Evolutionary conservation across 2,329 filamentous ascomycete species (phyloP).

Genomic region (Phaeophleospora eucalypticola): DNA sequence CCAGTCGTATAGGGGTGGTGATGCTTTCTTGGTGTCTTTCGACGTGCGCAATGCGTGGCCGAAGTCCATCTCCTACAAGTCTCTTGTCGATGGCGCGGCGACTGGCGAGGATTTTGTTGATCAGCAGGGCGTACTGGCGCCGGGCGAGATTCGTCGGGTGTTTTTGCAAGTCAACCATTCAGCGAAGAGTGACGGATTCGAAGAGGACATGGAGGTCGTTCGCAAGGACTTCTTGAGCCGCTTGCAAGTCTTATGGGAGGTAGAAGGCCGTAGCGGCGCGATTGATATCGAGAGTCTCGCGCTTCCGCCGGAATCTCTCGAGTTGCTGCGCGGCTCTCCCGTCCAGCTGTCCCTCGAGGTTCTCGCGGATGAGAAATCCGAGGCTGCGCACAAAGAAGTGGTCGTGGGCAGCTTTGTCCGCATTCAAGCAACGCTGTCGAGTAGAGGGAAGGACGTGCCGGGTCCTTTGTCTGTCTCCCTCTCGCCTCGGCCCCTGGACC

Average conservation of each 20-base stretch:
- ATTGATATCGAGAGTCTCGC: constrained; percentile 18
- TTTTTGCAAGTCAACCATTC: constrained; percentile 12
- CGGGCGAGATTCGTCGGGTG: constrained; percentile 21
- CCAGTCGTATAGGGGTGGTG: constrained; percentile 53
- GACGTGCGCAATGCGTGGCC: constrained; percentile 91
- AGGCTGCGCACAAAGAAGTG: not conserved
- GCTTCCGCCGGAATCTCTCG: constrained; percentile 14
- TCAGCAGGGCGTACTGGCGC: constrained; percentile 9
- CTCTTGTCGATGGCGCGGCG: constrained; percentile 6
- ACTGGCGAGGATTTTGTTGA: constrained; percentile 12
- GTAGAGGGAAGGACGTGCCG: constrained; percentile 6
- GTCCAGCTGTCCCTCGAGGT: constrained; percentile 11
- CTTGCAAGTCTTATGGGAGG: constrained; percentile 20
- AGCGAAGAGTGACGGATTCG: constrained; percentile 4
- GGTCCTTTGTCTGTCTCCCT: constrained; percentile 16
- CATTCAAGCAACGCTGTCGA: constrained; percentile 12
- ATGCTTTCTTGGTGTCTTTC: constrained; percentile 71
- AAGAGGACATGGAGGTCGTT: constrained; percentile 12
- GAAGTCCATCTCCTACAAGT: constrained; percentile 57
- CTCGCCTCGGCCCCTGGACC: constrained; percentile 3
- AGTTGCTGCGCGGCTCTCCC: constrained; percentile 13
- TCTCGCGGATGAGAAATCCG: not conserved
- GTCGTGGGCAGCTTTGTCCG: constrained; percentile 15
- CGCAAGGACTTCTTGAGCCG: constrained; percentile 16
- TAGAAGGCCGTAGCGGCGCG: constrained; percentile 21